A percentile compares a stretch with the other conserved stretches of the same genome.
Evolutionary conservation across 2,329 filamentous ascomycete species (phyloP).

Genomic region (Colletotrichum gigasporum): DNA sequence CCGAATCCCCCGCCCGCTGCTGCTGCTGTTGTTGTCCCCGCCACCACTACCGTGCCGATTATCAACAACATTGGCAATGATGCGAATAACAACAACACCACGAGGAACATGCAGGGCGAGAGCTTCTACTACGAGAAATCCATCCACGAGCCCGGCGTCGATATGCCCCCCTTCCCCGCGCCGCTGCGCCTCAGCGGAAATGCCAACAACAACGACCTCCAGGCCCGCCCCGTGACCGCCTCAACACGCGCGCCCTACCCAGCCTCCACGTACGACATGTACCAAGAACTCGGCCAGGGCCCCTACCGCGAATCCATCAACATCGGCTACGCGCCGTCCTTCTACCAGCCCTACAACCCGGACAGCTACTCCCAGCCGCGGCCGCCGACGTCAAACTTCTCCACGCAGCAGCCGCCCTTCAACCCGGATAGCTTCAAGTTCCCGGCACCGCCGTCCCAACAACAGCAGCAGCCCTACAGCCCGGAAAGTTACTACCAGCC

Average conservation of each 20-base stretch:
- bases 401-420: neutral
- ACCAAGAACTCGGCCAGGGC: constrained; percentile 18
- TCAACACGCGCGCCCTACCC: neutral
- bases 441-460: neutral
- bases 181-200: constrained; percentile 12
- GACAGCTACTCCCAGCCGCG: constrained; percentile 1
- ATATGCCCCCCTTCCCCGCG: neutral
- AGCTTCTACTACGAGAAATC: constrained; percentile 27
- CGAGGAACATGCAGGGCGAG: neutral
- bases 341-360: constrained; percentile 19
- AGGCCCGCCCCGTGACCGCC: no score
- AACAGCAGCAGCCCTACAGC: neutral
- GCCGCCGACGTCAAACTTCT: neutral
- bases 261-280: constrained; percentile 17
- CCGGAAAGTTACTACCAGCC: neutral
- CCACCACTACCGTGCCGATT: neutral
- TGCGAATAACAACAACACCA: no score
- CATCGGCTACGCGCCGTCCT: no score
- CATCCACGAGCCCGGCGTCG: constrained; percentile 5
- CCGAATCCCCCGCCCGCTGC: neutral
- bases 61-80: neutral
- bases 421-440: no score
- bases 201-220: no score
- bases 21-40: no score
- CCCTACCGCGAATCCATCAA: constrained; percentile 24